Conservation (phyloP, 2,329 filamentous ascomycete genomes). For the Scytalidium sp. region DNA sequence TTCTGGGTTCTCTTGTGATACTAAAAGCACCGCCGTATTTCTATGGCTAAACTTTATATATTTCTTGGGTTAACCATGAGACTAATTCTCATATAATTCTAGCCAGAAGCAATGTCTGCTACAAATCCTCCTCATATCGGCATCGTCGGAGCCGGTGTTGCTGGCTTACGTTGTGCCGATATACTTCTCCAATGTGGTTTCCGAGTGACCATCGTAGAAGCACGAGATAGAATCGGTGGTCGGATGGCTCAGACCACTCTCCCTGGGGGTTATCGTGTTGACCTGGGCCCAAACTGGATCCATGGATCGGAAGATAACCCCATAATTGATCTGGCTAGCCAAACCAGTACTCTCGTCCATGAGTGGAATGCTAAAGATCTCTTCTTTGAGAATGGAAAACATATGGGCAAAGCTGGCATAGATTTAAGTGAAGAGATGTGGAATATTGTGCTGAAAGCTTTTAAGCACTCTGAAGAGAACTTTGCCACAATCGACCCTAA, state of each 20-base stretch:
- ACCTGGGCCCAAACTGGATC: slow-evolving; percentile 25
- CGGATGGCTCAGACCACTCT: slow-evolving; percentile 21
- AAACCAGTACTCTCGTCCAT: slow-evolving; percentile 43
- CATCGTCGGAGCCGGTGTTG: slow-evolving; percentile 54
- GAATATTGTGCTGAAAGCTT: slow-evolving; percentile 50
- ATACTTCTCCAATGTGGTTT: slow-evolving; percentile 49
- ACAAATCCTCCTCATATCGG: slow-evolving; percentile 18
- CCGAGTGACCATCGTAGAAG: slow-evolving; percentile 56
- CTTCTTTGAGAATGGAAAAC: slow-evolving; percentile 32
- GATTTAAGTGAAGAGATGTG: slow-evolving; percentile 41
- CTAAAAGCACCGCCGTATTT: too few relatives aligned
- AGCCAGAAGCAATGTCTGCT: not conserved
- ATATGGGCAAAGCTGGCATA: slow-evolving; percentile 14
- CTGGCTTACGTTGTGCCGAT: slow-evolving; percentile 54
- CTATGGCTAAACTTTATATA: too few relatives aligned
- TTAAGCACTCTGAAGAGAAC: slow-evolving; percentile 49
- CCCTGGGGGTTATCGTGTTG: slow-evolving; percentile 21
- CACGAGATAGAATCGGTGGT: slow-evolving; percentile 51
- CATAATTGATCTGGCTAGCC: slow-evolving; percentile 47
- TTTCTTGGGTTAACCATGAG: too few relatives aligned
- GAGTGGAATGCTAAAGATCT: slow-evolving; percentile 45
- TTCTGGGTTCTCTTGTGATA: too few relatives aligned
- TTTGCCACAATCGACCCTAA: slow-evolving; percentile 43
- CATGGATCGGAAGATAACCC: slow-evolving; percentile 37
- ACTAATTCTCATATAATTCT: not conserved